phyloP scores from a whole-genome alignment of 2,329 filamentous ascomycete species.

The Aciculosporium take region DNA sequence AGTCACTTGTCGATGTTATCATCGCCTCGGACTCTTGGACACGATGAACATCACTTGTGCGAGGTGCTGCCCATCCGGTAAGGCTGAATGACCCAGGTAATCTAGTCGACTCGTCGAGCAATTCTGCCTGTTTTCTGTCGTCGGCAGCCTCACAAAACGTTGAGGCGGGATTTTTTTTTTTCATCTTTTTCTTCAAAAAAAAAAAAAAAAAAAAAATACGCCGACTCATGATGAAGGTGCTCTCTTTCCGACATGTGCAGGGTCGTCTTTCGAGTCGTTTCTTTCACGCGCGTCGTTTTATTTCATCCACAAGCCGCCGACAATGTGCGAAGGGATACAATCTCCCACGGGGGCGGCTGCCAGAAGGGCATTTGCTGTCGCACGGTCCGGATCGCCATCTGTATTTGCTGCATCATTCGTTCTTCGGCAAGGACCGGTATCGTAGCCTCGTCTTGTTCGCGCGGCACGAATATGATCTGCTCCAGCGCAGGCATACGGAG shows the following conservation, averaged over 20 bases:
- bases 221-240: too few relatives aligned
- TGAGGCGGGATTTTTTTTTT: too few relatives aligned
- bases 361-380: conserved; percentile 17
- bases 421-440: conserved; percentile 18
- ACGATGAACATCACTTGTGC: too few relatives aligned
- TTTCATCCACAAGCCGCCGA: conserved; percentile 4
- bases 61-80: too few relatives aligned
- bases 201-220: neutral
- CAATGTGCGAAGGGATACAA: conserved; percentile 15
- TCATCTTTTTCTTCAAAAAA: too few relatives aligned
- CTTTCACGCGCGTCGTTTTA: neutral
- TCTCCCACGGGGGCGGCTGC: conserved; percentile 23
- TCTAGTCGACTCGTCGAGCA: too few relatives aligned
- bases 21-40: too few relatives aligned
- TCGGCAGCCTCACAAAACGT: too few relatives aligned
- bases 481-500: conserved; percentile 24
- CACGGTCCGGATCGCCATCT: conserved; percentile 21
- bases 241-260: neutral
- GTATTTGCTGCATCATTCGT: conserved; percentile 23
- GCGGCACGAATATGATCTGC: conserved; percentile 30
- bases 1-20: too few relatives aligned
- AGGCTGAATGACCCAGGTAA: too few relatives aligned
- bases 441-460: conserved; percentile 19
- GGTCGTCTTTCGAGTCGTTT: neutral
- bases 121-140: too few relatives aligned